phyloP scores from a whole-genome alignment of 495 filamentous ascomycete genomes.

The Ascodesmis nigricans region DNA sequence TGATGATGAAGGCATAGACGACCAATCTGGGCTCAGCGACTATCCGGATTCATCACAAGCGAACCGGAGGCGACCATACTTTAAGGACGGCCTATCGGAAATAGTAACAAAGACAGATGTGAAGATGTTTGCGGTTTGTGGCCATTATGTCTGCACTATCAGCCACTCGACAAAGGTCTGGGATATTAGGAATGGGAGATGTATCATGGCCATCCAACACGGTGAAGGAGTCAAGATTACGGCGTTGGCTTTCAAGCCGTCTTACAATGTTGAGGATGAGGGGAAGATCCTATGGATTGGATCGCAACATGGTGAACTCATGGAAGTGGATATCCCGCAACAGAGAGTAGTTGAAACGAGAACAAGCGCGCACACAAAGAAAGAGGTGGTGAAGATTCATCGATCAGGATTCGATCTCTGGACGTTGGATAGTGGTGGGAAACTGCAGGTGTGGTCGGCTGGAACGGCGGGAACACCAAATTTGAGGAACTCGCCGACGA shows the following conservation, averaged over 20 bases:
- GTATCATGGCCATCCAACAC: conserved; percentile 58
- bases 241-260: conserved; percentile 68
- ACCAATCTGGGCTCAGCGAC: conserved; percentile 26
- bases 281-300: conserved; percentile 78
- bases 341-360: conserved; percentile 44
- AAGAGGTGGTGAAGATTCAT: conserved; percentile 69
- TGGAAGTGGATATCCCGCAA: conserved; percentile 60
- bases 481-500: conserved; percentile 39
- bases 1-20: conserved; percentile 18
- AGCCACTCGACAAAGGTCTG: conserved; percentile 69
- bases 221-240: conserved; percentile 57
- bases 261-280: conserved; percentile 49
- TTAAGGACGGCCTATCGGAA: conserved; percentile 43
- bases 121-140: conserved; percentile 64
- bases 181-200: conserved; percentile 61
- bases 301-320: conserved; percentile 61
- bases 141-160: conserved; percentile 65
- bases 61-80: conserved; percentile 60
- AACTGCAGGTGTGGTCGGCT: conserved; percentile 67
- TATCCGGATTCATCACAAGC: conserved; percentile 71
- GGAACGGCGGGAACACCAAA: conserved; percentile 54
- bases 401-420: conserved; percentile 77
- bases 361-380: conserved; percentile 49
- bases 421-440: conserved; percentile 81
- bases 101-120: conserved; percentile 73